Evolutionary conservation across 768 basidiomycete genomes (phyloP), one percentile per base, ranked within the genome.

Genomic region (Chiua virens): DNA sequence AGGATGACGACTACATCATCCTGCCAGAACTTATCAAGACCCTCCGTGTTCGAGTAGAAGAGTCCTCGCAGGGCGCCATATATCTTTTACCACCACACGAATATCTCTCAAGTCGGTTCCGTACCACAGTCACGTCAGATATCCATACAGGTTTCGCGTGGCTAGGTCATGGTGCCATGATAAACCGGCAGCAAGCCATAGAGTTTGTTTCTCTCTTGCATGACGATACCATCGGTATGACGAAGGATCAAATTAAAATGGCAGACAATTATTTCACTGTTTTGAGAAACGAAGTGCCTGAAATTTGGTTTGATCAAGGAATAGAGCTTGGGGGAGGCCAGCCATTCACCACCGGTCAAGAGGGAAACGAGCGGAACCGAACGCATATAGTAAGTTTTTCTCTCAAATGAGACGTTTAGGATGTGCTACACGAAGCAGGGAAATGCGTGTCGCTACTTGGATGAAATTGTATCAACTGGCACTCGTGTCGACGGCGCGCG

Each of bases 1-100:
- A 86, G 85, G 86, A 87, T 58, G 86, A 88, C 59, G 86, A 86
- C 64, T 87, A 81, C 60, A 70, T 87, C 20, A 62, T 88, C 42
- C 64, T 71, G 27, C 80, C 86, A 8, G 79, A 83, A 54, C 72
- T 84, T 28, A 77, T 87, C 50, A 70, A 71, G 30, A 62, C 78
- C 0, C 70, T 87, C n/a, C 74, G 75, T 5, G 53, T 69, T 28
- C 73, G 77, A 42, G 67, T 79, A 17, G 52, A 50, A 42, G 58
- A 49, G 18, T 59, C 45, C 35, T 53, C 52, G 23, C 69, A 62
- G 15, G 17, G 46, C 53, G 60, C 67, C 11, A 77, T 87, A 30
- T 75, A 82, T 58, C 71, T 86, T 14, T 74, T 83, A 43, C 85
- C 86, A 2, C 71, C 83, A 3, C 77, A 83, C 47, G 85, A 87